Conservation (phyloP, 139 green algal genomes). For the Micromonas commoda region DNA sequence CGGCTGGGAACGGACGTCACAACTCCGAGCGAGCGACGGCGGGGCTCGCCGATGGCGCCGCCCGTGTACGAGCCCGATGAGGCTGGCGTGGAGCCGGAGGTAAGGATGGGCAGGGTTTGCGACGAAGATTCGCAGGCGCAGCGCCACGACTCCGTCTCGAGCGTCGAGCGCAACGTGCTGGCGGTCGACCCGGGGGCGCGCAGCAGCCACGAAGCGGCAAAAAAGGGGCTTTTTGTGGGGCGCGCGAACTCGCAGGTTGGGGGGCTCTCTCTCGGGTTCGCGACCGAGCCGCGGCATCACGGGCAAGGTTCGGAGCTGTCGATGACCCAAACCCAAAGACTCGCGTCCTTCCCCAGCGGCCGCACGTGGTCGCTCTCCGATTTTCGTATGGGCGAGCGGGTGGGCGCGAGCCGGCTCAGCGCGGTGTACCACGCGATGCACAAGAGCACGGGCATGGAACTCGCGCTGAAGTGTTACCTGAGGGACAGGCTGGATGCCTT, state of each 20-base stretch:
- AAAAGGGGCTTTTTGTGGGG: too few species aligned
- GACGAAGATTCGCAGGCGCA: too few species aligned
- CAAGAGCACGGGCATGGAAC: not conserved
- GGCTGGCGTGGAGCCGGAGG: too few species aligned
- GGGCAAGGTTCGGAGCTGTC: not conserved
- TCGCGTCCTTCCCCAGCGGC: not conserved
- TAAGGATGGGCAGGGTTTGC: too few species aligned
- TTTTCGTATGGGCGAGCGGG: not conserved
- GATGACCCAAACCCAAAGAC: not conserved
- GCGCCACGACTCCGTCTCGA: too few species aligned
- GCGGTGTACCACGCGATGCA: slow-evolving; percentile 11
- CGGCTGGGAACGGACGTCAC: too few species aligned
- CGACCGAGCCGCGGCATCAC: not conserved
- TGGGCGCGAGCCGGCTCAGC: not conserved
- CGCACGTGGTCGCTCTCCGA: not conserved
- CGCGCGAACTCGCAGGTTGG: not conserved
- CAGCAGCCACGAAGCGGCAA: too few species aligned
- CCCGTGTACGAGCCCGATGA: too few species aligned
- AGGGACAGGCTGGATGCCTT: not conserved
- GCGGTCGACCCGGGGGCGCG: too few species aligned
- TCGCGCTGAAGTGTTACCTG: slow-evolving; percentile 17
- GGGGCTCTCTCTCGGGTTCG: not conserved
- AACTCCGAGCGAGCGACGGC: too few species aligned
- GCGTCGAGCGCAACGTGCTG: too few species aligned
- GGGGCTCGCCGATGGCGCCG: too few species aligned